A percentile compares a stretch with the other conserved stretches of the same genome.
Evolutionary conservation across 305 asterid species (phyloP).

Genomic region (Stenogyne calaminthoides): DNA sequence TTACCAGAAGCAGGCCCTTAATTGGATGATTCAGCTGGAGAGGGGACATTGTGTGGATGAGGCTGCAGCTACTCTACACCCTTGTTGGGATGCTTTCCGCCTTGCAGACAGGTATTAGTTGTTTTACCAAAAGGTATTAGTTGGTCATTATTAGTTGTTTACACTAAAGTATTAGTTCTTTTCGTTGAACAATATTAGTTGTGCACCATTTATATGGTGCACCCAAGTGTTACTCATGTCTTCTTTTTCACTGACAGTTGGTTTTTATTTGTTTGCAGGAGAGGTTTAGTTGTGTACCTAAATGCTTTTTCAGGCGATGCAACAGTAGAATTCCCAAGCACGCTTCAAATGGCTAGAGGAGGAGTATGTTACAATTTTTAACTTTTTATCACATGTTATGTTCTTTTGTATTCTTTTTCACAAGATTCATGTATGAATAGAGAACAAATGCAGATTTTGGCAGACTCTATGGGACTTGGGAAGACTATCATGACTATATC

Average conservation of each 20-base stretch:
- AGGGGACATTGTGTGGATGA: conserved; percentile 66
- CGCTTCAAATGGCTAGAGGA: conserved; percentile 95
- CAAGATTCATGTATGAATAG: conserved; percentile 31
- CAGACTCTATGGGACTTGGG: conserved; percentile 99
- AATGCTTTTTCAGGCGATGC: conserved; percentile 96
- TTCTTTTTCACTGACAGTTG: neutral
- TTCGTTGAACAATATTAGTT: no score
- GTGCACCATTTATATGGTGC: no score
- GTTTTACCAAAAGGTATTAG: no score
- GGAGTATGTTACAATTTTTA: conserved; percentile 71
- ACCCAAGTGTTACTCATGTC: no score
- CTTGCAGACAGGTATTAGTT: conserved; percentile 50
- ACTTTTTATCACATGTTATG: conserved; percentile 24
- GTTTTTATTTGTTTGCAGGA: conserved; percentile 54
- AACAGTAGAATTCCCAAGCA: conserved; percentile 86
- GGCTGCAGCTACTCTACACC: conserved; percentile 83
- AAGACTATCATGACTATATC: conserved; percentile 95
- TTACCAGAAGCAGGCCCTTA: conserved; percentile 98
- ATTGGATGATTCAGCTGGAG: conserved; percentile 93
- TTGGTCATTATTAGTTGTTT: no score
- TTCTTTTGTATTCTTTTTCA: conserved; percentile 17
- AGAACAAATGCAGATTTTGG: conserved; percentile 72
- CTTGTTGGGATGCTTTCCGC: conserved; percentile 95
- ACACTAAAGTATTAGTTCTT: no score
- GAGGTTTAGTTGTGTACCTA: conserved; percentile 71